Percentiles rank a stretch among this genome's conserved stretches.
Conservation (phyloP, 345 rosid genomes). For the Combretum micranthum region DNA sequence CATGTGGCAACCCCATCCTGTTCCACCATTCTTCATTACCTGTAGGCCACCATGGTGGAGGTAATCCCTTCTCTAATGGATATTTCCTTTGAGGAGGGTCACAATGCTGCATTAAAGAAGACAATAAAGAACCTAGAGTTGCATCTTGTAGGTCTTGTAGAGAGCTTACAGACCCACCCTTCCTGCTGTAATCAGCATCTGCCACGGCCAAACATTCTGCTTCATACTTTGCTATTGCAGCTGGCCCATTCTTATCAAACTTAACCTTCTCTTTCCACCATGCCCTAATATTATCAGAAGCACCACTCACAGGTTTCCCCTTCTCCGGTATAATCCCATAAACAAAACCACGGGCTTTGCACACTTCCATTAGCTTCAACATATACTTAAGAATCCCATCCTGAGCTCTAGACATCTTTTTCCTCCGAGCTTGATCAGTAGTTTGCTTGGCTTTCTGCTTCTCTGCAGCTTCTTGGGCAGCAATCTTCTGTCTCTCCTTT, state of each 20-base stretch:
- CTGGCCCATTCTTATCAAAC: constrained; percentile 96
- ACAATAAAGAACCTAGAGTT: constrained; percentile 87
- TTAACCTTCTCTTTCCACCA: constrained; percentile 99
- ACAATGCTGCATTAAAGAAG: constrained; percentile 98
- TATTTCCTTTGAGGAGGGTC: constrained; percentile 96
- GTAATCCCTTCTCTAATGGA: constrained; percentile 79
- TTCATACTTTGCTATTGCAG: constrained; percentile 76
- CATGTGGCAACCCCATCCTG: constrained; percentile 47
- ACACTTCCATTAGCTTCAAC: constrained; percentile 97
- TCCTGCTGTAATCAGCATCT: constrained; percentile 50
- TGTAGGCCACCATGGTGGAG: constrained; percentile 99
- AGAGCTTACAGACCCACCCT: constrained; percentile 48
- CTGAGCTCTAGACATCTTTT: constrained; percentile 99
- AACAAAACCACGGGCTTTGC: constrained; percentile 92
- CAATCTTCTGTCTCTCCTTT: constrained; percentile 71
- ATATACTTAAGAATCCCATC: constrained; percentile 98
- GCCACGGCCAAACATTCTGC: constrained; percentile 65
- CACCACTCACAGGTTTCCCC: constrained; percentile 87
- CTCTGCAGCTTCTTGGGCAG: constrained; percentile 56
- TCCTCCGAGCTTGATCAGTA: constrained; percentile 92
- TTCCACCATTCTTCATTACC: constrained; percentile 98
- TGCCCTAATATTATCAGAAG: constrained; percentile 90
- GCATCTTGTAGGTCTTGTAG: constrained; percentile 98
- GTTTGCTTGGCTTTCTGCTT: constrained; percentile 70
- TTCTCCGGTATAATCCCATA: constrained; percentile 96